Evolutionary conservation across 78 protist genomes (phyloP).

Genomic region (Polysphondylium violaceum): DNA sequence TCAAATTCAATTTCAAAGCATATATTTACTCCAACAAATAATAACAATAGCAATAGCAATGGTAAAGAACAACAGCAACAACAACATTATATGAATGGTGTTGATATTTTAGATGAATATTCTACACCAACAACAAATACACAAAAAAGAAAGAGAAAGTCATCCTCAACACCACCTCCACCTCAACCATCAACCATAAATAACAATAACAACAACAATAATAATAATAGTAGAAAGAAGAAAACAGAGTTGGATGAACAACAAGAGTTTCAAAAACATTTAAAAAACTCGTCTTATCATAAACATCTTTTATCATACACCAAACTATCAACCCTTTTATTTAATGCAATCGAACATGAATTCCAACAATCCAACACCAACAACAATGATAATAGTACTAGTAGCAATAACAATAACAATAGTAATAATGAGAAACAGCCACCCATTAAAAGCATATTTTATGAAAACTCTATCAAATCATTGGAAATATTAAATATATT

Average conservation of each 20-base stretch:
- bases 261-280: too few species aligned
- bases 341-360: conserved; percentile 1
- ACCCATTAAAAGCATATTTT: neutral
- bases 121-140: neutral
- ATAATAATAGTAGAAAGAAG: too few species aligned
- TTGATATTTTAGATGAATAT: too few species aligned
- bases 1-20: neutral
- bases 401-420: neutral
- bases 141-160: too few species aligned
- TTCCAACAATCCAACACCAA: neutral
- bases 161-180: neutral
- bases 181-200: neutral
- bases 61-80: neutral
- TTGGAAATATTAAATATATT: conserved; percentile 11
- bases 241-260: too few species aligned
- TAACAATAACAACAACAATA: neutral
- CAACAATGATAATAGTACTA: neutral
- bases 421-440: neutral
- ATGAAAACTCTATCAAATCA: conserved; percentile 25
- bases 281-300: too few species aligned
- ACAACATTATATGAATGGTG: neutral
- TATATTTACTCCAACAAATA: neutral
- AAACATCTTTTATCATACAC: conserved; percentile 25
- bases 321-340: conserved; percentile 16
- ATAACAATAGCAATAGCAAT: neutral